Evolutionary conservation across 306 rosid genomes (phyloP), one percentile per base, ranked within the genome.

Genomic region (Dryas octopetala): DNA sequence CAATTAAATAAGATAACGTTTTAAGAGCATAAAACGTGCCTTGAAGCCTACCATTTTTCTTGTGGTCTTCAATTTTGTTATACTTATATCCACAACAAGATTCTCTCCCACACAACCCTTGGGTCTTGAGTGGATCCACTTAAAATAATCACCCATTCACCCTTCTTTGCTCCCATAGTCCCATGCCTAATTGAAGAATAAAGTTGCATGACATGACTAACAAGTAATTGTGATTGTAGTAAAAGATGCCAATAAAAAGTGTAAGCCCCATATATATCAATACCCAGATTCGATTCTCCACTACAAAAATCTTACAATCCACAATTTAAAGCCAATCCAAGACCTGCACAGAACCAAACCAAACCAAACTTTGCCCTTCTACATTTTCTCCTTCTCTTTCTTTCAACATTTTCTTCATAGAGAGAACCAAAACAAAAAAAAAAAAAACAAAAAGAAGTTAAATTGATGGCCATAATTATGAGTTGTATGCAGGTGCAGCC

Each of bases 401-500:
- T 4, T 41, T 2, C 4, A 14, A 70, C 40, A 40, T 26, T 40
- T 11, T n/a, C 40, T 61, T 11, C 14, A 23, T 14, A 6, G 52
- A 54, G 2, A 55, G 53, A 38, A 44, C 15, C 15, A 32, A n/a
- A n/a, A n/a, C n/a, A n/a, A n/a, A 38, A 51, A 38, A 15, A 32
- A 4, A 17, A 14, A 38, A 15, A 2, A 5, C 23, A 7, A 9
- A 5, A 5, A 46, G 6, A 46, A 5, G 49, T 50, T 5, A 9
- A 46, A 46, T 46, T 16, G 28, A 71, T 73, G 76, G 76, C 76
- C 47, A 73, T 73, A 46, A 15, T 32, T 2, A 32, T 60, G 47
- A 17, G 59, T 47, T 59, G 76, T 23, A 26, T 73, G 64, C 59
- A 59, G 76, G 76, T 73, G 68, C 59, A 73, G 48, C 76, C 76